Base-by-base conservation (phyloP, 805 yeast genomes). In the Phaffomyces antillensis region DNA sequence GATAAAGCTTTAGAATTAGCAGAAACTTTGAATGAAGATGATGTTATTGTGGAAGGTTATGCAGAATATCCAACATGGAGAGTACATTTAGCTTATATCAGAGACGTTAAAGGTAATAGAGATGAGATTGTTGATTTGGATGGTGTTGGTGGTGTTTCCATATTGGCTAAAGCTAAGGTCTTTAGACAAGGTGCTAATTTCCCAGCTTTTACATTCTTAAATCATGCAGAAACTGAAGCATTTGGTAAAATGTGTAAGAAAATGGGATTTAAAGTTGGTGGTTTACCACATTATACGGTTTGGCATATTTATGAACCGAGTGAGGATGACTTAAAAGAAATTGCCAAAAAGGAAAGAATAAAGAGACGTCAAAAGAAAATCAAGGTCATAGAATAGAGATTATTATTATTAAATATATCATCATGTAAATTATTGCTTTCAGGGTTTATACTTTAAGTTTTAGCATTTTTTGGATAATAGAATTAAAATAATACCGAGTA, bases 241-340 rank as follows among this genome's bases (percentile, higher is more conserved):
- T 85, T 85, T 65, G 95, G 95, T 33, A 85, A 85, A 56, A 72
- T 88, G 82, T 81, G 89, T 18, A 81, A 72, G 53, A 68, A 70
- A 50, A 83, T 86, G 84, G 95, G 95, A 7, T 86, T 76, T 64
- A 70, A 70, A 49, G 95, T 88, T 13, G 93, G 89, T 34, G 96
- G 96, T 0, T 71, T 88, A 51, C 96, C 96, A 5, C 90, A 88
- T 65, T 88, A 87, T 63, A 86, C 90, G 0, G 70, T 87, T 37
- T 87, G 96, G 96, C 96, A 87, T 63, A 84, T 88, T 40, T 86
- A 83, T 61, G 95, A 86, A 59, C 95, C 95, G 15, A 83, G 90
- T 66, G 90, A 83, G 62, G 91, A 86, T 57, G 95, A 86, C 65
- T 68, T 86, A 52, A 70, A 73, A 52, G 79, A 80, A 53, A 84